A percentile compares a stretch with the other conserved stretches of the same genome.
phyloP scores from a whole-genome alignment of 2,329 filamentous ascomycete species.

The Calonectria multiphialidica region DNA sequence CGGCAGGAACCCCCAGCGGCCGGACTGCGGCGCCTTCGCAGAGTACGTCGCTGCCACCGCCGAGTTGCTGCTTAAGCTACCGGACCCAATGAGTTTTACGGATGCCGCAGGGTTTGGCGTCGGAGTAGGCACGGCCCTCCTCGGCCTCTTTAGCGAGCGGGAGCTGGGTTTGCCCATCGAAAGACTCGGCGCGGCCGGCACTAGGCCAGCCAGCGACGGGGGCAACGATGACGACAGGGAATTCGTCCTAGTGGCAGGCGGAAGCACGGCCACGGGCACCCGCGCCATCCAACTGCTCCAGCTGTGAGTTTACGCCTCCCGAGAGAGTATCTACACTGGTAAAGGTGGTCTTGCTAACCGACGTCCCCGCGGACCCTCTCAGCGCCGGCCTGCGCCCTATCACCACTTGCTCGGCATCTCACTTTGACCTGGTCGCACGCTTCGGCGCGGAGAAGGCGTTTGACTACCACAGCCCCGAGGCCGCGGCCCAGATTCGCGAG shows the following conservation, averaged over 20 bases:
- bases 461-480: conserved; percentile 16
- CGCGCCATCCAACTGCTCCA: background rate
- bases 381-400: conserved; percentile 9
- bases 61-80: background rate
- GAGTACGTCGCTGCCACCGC: background rate
- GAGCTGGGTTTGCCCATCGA: background rate
- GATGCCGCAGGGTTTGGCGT: background rate
- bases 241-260: background rate
- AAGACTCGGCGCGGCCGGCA: no score
- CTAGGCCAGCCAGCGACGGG: background rate
- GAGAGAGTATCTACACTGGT: background rate
- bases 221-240: background rate
- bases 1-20: no score
- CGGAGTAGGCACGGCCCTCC: background rate
- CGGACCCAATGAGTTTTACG: background rate
- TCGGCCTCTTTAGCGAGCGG: background rate
- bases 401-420: conserved; percentile 18
- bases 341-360: background rate
- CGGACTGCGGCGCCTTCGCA: background rate
- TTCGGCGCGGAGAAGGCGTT: conserved; percentile 20
- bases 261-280: background rate
- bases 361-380: no score
- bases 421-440: conserved; percentile 9
- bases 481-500: conserved; percentile 16
- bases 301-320: background rate